These are phyloP conservation scores for Cenchrus purpureus DNA, from an alignment of 176 grass and related monocot genomes.

Conservation along the genomic window DNA sequence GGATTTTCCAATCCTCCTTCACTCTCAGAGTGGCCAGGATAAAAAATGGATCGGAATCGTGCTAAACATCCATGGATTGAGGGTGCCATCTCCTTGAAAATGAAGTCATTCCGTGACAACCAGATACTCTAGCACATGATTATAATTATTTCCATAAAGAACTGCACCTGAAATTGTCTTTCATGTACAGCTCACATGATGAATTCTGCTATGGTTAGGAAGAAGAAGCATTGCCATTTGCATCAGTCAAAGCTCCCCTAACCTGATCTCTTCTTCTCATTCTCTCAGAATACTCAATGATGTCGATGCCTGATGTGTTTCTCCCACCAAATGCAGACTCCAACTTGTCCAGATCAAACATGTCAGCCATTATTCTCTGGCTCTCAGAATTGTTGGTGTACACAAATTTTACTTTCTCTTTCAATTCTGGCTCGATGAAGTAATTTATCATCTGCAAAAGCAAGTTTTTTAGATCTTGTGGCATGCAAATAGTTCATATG, in stretches of 20 bases:
- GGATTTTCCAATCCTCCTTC: too few relatives aligned
- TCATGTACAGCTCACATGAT: background rate
- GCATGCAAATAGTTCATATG: background rate
- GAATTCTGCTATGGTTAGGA: background rate
- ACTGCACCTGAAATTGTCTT: background rate
- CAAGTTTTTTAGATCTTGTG: background rate
- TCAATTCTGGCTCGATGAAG: constrained; percentile 40
- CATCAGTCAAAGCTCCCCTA: background rate
- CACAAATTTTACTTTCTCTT: constrained; percentile 54
- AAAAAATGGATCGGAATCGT: too few relatives aligned
- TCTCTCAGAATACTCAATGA: constrained; percentile 34
- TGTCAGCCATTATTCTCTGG: constrained; percentile 46
- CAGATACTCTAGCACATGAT: too few relatives aligned
- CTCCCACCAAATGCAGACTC: constrained; percentile 45
- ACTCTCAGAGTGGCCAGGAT: too few relatives aligned
- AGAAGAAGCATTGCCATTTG: background rate
- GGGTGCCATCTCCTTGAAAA: too few relatives aligned
- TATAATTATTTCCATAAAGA: too few relatives aligned
- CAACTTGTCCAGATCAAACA: constrained; percentile 49
- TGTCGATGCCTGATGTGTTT: constrained; percentile 31
- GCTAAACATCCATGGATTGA: too few relatives aligned
- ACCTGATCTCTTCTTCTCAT: constrained; percentile 44
- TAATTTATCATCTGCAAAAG: constrained; percentile 36
- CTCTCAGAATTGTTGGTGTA: constrained; percentile 39
- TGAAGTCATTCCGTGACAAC: too few relatives aligned